phyloP scores from a whole-genome alignment of 2,329 filamentous ascomycete species.

The Ceratocystis smalleyi region DNA sequence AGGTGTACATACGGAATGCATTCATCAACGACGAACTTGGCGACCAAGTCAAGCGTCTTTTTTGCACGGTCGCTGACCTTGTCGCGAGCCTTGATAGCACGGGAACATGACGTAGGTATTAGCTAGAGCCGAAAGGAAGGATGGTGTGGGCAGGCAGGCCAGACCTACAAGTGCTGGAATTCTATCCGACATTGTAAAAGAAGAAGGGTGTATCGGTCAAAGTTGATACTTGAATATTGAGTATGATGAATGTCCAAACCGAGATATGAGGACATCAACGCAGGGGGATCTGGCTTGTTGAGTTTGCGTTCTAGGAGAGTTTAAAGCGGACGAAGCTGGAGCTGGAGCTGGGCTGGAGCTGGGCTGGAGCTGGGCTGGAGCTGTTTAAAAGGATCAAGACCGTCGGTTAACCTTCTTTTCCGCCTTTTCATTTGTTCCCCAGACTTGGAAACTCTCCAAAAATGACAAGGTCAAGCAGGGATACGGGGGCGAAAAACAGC shows the following conservation, averaged over 20 bases:
- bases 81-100: constrained; percentile 28
- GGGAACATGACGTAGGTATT: constrained; percentile 10
- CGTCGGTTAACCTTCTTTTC: background rate
- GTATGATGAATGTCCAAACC: too few relatives aligned
- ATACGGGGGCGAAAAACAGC: background rate
- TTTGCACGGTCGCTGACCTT: constrained; percentile 71
- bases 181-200: constrained; percentile 12
- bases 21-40: constrained; percentile 94
- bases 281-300: too few relatives aligned
- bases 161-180: constrained; percentile 14
- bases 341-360: background rate
- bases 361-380: too few relatives aligned
- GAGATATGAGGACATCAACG: too few relatives aligned
- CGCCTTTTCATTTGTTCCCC: background rate
- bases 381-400: background rate
- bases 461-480: background rate
- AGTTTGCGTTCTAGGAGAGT: too few relatives aligned
- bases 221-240: background rate
- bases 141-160: background rate
- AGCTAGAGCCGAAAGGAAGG: too few relatives aligned
- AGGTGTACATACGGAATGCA: constrained; percentile 53
- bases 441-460: background rate
- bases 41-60: constrained; percentile 71
- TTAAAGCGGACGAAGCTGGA: background rate
- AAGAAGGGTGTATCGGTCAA: background rate